A percentile compares a stretch with the other conserved stretches of the same genome.
Evolutionary conservation across 176 grass and related monocot genomes (phyloP).

Genomic region (Eremochloa ophiuroides): DNA sequence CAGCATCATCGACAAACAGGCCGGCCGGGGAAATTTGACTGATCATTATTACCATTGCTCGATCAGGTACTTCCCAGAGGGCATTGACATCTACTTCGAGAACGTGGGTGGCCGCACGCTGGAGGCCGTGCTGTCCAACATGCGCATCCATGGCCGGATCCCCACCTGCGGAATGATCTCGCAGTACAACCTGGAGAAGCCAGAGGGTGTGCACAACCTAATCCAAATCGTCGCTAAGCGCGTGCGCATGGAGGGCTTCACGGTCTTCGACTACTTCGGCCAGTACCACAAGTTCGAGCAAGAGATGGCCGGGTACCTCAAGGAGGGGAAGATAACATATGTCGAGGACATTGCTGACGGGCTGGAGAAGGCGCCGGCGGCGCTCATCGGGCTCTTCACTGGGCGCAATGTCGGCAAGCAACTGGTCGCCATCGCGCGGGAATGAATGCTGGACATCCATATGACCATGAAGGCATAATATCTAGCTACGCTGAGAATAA

Average conservation of each 20-base stretch:
- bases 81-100: conserved; percentile 78
- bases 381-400: conserved; percentile 28
- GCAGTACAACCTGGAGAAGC: conserved; percentile 36
- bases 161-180: conserved; percentile 48
- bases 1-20: too few species aligned
- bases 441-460: neutral
- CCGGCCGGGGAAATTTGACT: too few species aligned
- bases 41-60: neutral
- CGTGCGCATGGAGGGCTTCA: conserved; percentile 46
- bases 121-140: conserved; percentile 49
- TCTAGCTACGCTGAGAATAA: too few species aligned
- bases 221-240: conserved; percentile 12
- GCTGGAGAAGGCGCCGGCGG: conserved; percentile 31
- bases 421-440: conserved; percentile 7
- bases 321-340: conserved; percentile 30
- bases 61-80: conserved; percentile 43
- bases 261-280: conserved; percentile 27
- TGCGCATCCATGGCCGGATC: conserved; percentile 33
- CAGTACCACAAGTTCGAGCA: conserved; percentile 31
- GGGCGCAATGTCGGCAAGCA: conserved; percentile 39
- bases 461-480: too few species aligned
- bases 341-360: conserved; percentile 41
- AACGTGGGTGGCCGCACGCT: conserved; percentile 58
- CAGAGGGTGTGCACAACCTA: conserved; percentile 28
- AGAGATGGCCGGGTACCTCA: conserved; percentile 20